A percentile compares a stretch with the other conserved stretches of the same genome.
Evolutionary conservation across 2,329 filamentous ascomycete genomes (phyloP).

Genomic region (Aspergillus pseudotamarii): DNA sequence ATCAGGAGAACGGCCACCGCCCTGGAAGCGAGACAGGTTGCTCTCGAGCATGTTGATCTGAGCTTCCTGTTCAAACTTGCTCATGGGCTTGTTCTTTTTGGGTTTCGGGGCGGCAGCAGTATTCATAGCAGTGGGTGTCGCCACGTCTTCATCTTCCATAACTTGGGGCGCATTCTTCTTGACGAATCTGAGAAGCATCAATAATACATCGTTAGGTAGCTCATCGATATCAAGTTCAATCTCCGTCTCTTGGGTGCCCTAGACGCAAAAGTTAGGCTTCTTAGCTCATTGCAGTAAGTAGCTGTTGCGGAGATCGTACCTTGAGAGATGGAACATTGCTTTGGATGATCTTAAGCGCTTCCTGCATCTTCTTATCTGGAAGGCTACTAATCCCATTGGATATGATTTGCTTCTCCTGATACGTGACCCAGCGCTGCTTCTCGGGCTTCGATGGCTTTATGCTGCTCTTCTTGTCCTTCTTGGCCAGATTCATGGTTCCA

Average conservation of each 20-base stretch:
- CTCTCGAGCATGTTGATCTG: conserved; percentile 53
- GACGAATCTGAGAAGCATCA: conserved; percentile 50
- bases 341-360: conserved; percentile 87
- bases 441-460: conserved; percentile 44
- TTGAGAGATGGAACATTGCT: conserved; percentile 75
- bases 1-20: conserved; percentile 45
- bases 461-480: conserved; percentile 58
- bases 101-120: conserved; percentile 44
- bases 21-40: conserved; percentile 50
- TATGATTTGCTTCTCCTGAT: conserved; percentile 87
- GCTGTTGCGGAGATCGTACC: conserved; percentile 41
- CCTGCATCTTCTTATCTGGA: conserved; percentile 73
- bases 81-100: conserved; percentile 58
- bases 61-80: conserved; percentile 53
- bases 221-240: conserved; percentile 54
- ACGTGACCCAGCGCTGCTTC: conserved; percentile 68
- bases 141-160: conserved; percentile 45
- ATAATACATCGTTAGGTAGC: conserved; percentile 49
- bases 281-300: neutral
- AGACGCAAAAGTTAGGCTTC: conserved; percentile 13
- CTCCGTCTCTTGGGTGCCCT: conserved; percentile 50
- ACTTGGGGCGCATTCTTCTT: conserved; percentile 50
- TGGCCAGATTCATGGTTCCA: conserved; percentile 48
- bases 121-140: conserved; percentile 33
- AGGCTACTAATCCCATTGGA: conserved; percentile 82